Conservation (phyloP, 2,329 filamentous ascomycete genomes). For the Gremmenia infestans region DNA sequence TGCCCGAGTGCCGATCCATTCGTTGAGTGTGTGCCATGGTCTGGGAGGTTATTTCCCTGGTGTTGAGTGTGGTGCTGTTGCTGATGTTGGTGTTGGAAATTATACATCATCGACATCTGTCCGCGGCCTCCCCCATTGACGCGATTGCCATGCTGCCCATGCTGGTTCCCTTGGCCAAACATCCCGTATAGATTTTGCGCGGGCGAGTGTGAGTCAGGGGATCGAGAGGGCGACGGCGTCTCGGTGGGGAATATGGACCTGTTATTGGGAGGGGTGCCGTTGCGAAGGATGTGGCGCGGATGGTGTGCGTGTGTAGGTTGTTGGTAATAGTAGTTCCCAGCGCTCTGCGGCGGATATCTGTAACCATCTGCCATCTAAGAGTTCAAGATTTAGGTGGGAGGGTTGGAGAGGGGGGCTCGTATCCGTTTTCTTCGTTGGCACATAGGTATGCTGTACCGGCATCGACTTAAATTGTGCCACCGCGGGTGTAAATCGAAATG, state of each 20-base stretch:
- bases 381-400: constrained; percentile 22
- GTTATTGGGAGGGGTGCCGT: constrained; percentile 41
- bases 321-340: constrained; percentile 54
- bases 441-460: constrained; percentile 29
- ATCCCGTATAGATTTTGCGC: constrained; percentile 45
- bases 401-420: constrained; percentile 24
- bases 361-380: constrained; percentile 67
- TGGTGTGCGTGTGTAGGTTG: constrained; percentile 37
- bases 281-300: constrained; percentile 39
- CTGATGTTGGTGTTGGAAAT: constrained; percentile 56
- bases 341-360: constrained; percentile 55
- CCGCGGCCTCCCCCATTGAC: constrained; percentile 65
- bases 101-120: constrained; percentile 60
- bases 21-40: constrained; percentile 49
- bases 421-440: constrained; percentile 32
- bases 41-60: constrained; percentile 54
- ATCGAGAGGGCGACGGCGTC: constrained; percentile 53
- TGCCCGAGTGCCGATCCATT: constrained; percentile 53
- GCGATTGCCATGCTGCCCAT: constrained; percentile 64
- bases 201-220: constrained; percentile 42
- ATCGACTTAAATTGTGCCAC: constrained; percentile 24
- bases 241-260: constrained; percentile 33
- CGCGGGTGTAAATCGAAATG: not conserved
- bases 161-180: constrained; percentile 67
- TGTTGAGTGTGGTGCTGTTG: constrained; percentile 58